Evolutionary conservation across 2,329 filamentous ascomycete genomes (phyloP).

Genomic region (Zasmidium citrigriseum): DNA sequence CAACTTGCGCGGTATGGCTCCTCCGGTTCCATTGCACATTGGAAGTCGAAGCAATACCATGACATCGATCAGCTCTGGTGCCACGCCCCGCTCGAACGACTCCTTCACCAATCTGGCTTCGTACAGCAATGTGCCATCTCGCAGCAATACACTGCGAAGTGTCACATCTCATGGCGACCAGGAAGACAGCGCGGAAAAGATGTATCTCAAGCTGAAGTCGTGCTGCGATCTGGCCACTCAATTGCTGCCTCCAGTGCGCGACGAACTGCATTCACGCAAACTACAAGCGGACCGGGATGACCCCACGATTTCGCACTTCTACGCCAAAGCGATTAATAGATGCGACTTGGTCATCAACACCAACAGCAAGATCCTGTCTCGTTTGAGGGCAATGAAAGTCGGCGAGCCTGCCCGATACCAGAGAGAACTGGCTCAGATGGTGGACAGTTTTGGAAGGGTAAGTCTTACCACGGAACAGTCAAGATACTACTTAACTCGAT

Average conservation of each 20-base stretch:
- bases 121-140: constrained; percentile 37
- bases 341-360: constrained; percentile 71
- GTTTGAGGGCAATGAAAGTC: constrained; percentile 77
- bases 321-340: constrained; percentile 70
- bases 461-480: constrained; percentile 19
- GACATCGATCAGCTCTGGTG: constrained; percentile 43
- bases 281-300: constrained; percentile 61
- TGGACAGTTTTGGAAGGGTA: constrained; percentile 69
- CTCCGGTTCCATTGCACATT: constrained; percentile 46
- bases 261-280: constrained; percentile 65
- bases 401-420: constrained; percentile 76
- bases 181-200: constrained; percentile 81
- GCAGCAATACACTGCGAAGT: constrained; percentile 52
- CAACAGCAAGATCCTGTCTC: constrained; percentile 69
- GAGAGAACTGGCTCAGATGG: constrained; percentile 67
- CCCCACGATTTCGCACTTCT: constrained; percentile 53
- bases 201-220: constrained; percentile 73
- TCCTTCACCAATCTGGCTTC: constrained; percentile 65
- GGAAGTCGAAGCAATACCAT: constrained; percentile 57
- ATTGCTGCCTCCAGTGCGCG: constrained; percentile 68
- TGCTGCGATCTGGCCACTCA: constrained; percentile 73
- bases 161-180: constrained; percentile 66
- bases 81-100: constrained; percentile 80
- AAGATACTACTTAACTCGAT: constrained; percentile 5
- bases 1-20: constrained; percentile 37